Base-by-base conservation (phyloP, 805 yeast species). In the Kodamaea fukazawae region DNA sequence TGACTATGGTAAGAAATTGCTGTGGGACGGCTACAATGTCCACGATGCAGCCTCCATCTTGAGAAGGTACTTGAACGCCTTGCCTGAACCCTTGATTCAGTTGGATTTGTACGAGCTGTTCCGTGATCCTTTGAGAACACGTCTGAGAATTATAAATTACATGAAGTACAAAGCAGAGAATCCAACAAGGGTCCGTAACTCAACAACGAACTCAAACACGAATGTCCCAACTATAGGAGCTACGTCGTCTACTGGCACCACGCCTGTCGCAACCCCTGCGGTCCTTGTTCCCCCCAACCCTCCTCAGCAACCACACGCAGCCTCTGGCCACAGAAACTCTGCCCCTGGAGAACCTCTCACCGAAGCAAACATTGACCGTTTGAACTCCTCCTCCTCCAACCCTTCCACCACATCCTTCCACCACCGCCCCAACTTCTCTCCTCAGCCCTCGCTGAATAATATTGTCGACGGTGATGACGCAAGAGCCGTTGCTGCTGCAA, bases 41-140 rank as follows among this genome's bases (percentile, higher is more conserved):
- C 99, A 93, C 64, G 99, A 93, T 61, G 97, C 96, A 1, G 96
- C 98, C 2, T 86, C 93, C 13, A 71, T 93, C 15, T 75, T 93
- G 42, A 75, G 98, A 57, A 71, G 99, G 41, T 93, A 78, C 58
- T 71, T 93, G 46, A 88, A 89, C 55, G 81, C 88, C 32, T 73
- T 93, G 41, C 95, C 96, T 1, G 98, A 93, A 54, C 98, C 98
- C 0, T 71, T 93, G 41, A 81, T 93, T 14, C 96, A 98, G 1
- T 67, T 87, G 26, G 74, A 74, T 3, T 63, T 79, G 44, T 93
- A 91, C 59, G 87, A 85, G 49, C 69, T 70, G 18, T 93, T 91
- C 56, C 74, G 98, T 52, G 78, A 75, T 28, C 96, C 96, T 4
- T 71, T 91, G 34, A 64, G 77, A 38, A 66, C 73, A 30, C 70